These are phyloP conservation scores for Hemileccinum rubropunctum DNA, from an alignment of 768 basidiomycete genomes.

Conservation along the genomic window DNA sequence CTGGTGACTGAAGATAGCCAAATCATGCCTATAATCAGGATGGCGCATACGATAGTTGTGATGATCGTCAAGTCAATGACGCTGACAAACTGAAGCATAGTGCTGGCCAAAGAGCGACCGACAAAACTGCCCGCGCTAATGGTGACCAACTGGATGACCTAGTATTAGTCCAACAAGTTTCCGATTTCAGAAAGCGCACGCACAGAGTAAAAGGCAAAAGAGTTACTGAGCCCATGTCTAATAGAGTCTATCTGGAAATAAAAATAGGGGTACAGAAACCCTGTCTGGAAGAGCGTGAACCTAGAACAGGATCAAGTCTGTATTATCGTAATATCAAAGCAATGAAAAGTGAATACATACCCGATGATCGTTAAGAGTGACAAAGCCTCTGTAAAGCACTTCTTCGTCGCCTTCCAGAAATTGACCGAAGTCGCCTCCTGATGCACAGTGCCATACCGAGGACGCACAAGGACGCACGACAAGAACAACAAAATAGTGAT, in stretches of 20 bases:
- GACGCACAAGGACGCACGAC: slow-evolving; percentile 37
- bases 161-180: background rate
- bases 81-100: slow-evolving; percentile 39
- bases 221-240: slow-evolving; percentile 41
- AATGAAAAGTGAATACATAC: slow-evolving; percentile 1
- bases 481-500: slow-evolving; percentile 35
- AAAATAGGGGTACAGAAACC: slow-evolving; percentile 50
- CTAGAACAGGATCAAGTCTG: slow-evolving; percentile 3
- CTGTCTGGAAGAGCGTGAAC: slow-evolving; percentile 32
- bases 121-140: slow-evolving; percentile 48
- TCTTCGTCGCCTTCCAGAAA: slow-evolving; percentile 17
- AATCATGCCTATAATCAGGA: slow-evolving; percentile 46
- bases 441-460: slow-evolving; percentile 23
- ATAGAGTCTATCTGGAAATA: slow-evolving; percentile 58
- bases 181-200: slow-evolving; percentile 1
- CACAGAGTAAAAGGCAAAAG: slow-evolving; percentile 49
- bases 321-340: background rate
- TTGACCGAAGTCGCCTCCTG: background rate
- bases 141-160: slow-evolving; percentile 37
- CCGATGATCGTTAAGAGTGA: slow-evolving; percentile 25
- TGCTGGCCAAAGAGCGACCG: slow-evolving; percentile 45
- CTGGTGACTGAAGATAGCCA: slow-evolving; percentile 37
- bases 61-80: slow-evolving; percentile 41
- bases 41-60: slow-evolving; percentile 29
- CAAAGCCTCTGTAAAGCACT: slow-evolving; percentile 21